phyloP scores from a whole-genome alignment of 805 yeast genomes.

The Wickerhamiella kazuoi region DNA sequence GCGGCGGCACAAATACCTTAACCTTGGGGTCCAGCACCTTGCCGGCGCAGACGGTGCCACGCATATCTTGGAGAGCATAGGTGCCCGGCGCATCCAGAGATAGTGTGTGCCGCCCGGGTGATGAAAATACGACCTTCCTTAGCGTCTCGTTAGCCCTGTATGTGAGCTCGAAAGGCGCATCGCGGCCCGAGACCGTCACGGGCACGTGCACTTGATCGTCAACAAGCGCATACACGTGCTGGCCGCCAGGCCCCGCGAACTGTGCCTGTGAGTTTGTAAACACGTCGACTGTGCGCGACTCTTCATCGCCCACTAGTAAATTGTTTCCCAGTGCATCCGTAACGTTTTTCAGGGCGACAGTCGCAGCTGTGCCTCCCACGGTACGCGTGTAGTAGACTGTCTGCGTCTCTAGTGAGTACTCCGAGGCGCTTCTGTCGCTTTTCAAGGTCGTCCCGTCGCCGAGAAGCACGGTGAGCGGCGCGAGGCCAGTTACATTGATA shows the following conservation, averaged over 20 bases:
- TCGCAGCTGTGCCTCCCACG: neutral
- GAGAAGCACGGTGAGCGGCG: constrained; percentile 44
- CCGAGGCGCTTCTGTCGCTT: neutral
- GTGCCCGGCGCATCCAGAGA: constrained; percentile 39
- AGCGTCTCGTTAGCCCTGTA: constrained; percentile 6
- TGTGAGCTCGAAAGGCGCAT: constrained; percentile 31
- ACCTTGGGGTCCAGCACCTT: constrained; percentile 34
- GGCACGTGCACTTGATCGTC: constrained; percentile 10
- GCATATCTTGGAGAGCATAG: constrained; percentile 37
- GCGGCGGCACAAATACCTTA: constrained; percentile 39
- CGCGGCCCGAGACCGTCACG: constrained; percentile 16
- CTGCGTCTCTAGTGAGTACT: neutral
- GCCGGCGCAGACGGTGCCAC: constrained; percentile 52
- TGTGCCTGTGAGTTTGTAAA: neutral
- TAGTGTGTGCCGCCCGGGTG: neutral
- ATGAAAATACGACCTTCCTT: neutral
- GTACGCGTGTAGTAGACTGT: neutral
- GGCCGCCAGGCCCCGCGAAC: neutral
- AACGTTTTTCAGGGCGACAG: neutral
- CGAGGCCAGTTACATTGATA: constrained; percentile 51
- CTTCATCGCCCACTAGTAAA: neutral
- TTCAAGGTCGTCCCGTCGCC: constrained; percentile 2
- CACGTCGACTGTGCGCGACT: neutral
- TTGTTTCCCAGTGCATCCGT: neutral
- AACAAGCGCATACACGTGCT: neutral